phyloP scores from a whole-genome alignment of 1,284 basidiomycete species.

The Moesziomyces parantarcticus region DNA sequence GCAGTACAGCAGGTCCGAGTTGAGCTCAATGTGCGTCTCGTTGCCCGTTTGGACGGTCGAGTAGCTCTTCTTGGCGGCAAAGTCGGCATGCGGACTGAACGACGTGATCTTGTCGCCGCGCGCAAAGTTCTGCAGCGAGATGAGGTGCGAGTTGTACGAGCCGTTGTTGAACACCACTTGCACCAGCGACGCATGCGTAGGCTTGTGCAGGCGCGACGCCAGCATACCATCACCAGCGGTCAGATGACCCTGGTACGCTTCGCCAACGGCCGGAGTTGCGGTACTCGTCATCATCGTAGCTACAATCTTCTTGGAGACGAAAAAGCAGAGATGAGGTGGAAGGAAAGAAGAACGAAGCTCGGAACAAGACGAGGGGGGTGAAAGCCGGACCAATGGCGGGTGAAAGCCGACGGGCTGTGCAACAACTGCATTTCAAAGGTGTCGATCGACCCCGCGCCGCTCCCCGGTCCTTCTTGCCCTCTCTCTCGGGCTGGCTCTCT shows the following conservation, averaged over 20 bases:
- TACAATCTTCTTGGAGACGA: too few relatives aligned
- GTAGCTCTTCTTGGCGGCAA: constrained; percentile 40
- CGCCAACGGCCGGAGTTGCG: constrained; percentile 8
- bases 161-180: constrained; percentile 61
- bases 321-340: too few relatives aligned
- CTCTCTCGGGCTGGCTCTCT: too few relatives aligned
- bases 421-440: too few relatives aligned
- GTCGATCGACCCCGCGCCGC: too few relatives aligned
- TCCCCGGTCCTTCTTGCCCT: too few relatives aligned
- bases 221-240: constrained; percentile 49
- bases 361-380: too few relatives aligned
- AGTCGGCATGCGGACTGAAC: constrained; percentile 46
- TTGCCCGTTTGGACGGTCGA: constrained; percentile 60
- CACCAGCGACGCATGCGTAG: constrained; percentile 56
- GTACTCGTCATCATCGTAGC: constrained; percentile 21
- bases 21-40: constrained; percentile 57
- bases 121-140: constrained; percentile 41
- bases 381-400: too few relatives aligned
- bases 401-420: too few relatives aligned
- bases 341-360: background rate
- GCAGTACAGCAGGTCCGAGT: constrained; percentile 64
- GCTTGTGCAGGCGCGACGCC: constrained; percentile 40
- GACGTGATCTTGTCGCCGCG: constrained; percentile 47
- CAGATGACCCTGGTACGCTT: constrained; percentile 54
- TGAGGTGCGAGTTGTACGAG: constrained; percentile 59